Evolutionary conservation across 768 basidiomycete species (phyloP).

Genomic region (Mycena vulgaris): DNA sequence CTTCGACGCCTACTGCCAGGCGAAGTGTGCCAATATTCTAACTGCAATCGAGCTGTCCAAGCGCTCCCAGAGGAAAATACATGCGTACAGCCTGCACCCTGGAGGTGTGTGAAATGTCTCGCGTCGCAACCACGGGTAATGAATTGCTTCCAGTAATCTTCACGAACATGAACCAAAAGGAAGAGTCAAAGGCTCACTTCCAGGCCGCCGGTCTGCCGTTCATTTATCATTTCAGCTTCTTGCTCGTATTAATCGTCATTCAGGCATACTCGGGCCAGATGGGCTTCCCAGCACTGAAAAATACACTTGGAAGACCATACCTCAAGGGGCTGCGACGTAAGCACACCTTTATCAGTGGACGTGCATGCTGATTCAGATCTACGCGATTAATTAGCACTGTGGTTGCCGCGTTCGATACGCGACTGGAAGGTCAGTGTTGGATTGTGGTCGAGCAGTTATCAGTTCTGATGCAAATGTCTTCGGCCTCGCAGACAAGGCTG

Average conservation of each 20-base stretch:
- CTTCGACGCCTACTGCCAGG: constrained; percentile 14
- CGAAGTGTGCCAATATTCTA: constrained; percentile 30
- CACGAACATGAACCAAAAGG: constrained; percentile 10
- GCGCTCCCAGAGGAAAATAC: constrained; percentile 5
- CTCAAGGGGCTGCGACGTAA: constrained; percentile 36
- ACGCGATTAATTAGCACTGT: constrained; percentile 22
- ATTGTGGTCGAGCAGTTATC: too few species aligned
- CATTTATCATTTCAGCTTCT: background rate
- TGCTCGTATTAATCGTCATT: background rate
- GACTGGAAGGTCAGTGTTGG: constrained; percentile 20
- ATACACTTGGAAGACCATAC: constrained; percentile 14
- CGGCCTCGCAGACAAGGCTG: constrained; percentile 3
- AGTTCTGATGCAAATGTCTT: too few species aligned
- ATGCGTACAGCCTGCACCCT: constrained; percentile 24
- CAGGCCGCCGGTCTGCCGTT: background rate
- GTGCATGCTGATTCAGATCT: background rate
- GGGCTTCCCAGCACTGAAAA: constrained; percentile 1
- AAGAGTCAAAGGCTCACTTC: background rate
- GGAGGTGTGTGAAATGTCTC: background rate
- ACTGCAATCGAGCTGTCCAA: constrained; percentile 24
- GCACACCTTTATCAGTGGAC: background rate
- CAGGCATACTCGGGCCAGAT: constrained; percentile 13
- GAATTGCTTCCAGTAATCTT: background rate
- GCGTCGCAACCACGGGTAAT: background rate
- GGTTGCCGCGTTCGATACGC: constrained; percentile 31